These are phyloP conservation scores for Ceratobasidium sp. DNA, from an alignment of 1,284 basidiomycete species.

Conservation along the genomic window DNA sequence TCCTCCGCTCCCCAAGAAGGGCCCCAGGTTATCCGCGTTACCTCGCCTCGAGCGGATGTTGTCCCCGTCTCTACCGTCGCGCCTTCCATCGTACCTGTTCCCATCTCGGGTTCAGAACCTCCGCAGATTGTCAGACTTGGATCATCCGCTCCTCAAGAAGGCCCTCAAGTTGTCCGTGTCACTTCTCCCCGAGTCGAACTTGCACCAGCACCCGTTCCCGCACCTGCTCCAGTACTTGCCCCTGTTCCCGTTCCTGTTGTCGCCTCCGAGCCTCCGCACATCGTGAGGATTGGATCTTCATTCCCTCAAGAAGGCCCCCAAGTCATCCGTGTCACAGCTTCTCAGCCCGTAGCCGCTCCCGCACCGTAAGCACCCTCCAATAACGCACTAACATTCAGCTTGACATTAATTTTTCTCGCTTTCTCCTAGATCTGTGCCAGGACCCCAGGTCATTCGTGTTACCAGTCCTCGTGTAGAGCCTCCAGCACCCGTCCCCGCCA, in stretches of 20 bases:
- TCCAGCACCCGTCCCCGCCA: background rate
- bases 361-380: constrained; percentile 6
- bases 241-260: background rate
- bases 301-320: constrained; percentile 27
- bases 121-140: constrained; percentile 30
- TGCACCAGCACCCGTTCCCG: constrained; percentile 4
- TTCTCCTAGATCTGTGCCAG: background rate
- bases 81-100: background rate
- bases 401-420: background rate
- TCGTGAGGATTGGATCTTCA: constrained; percentile 20
- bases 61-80: constrained; percentile 9
- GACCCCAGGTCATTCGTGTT: constrained; percentile 27
- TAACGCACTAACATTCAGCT: background rate
- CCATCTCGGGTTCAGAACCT: constrained; percentile 13
- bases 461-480: constrained; percentile 15
- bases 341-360: background rate
- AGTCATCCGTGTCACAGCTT: constrained; percentile 35
- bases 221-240: constrained; percentile 8
- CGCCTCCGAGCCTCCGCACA: constrained; percentile 2
- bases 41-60: background rate
- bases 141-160: constrained; percentile 12
- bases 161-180: constrained; percentile 40
- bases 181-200: background rate
- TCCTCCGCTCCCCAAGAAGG: background rate
- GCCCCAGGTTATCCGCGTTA: constrained; percentile 11